Conservation (phyloP, 2,329 filamentous ascomycete species). For the Pseudogymnoascus sp. region DNA sequence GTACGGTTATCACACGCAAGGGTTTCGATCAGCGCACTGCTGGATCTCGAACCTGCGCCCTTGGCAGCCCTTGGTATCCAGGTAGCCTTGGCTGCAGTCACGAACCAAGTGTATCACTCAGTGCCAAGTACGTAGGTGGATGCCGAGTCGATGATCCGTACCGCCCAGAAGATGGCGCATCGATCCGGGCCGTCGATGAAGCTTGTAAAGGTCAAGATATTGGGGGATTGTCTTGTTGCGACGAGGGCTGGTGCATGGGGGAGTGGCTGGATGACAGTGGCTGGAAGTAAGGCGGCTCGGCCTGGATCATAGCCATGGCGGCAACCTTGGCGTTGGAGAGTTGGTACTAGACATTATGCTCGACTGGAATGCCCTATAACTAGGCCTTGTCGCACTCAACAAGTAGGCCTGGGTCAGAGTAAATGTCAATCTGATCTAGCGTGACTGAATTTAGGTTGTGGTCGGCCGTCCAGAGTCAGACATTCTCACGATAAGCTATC, state of each 20-base stretch:
- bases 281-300: slow-evolving; percentile 43
- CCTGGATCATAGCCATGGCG: slow-evolving; percentile 32
- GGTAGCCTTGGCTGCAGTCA: slow-evolving; percentile 21
- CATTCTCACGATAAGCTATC: slow-evolving; percentile 35
- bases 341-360: slow-evolving; percentile 31
- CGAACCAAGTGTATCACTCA: slow-evolving; percentile 24
- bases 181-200: background rate
- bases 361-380: background rate
- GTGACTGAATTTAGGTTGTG: slow-evolving; percentile 27
- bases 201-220: slow-evolving; percentile 3
- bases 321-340: slow-evolving; percentile 36
- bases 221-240: background rate
- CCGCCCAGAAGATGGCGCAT: slow-evolving; percentile 17
- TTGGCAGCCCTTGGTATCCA: background rate
- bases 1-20: background rate
- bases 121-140: slow-evolving; percentile 20
- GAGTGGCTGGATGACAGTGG: background rate
- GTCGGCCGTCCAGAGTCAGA: slow-evolving; percentile 38
- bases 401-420: slow-evolving; percentile 29
- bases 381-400: background rate
- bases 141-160: slow-evolving; percentile 17
- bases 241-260: slow-evolving; percentile 11
- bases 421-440: slow-evolving; percentile 26
- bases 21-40: background rate
- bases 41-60: background rate